A percentile compares a stretch with the other conserved stretches of the same genome.
phyloP scores from a whole-genome alignment of 768 basidiomycete species.

The Fibroporia radiculosa region DNA sequence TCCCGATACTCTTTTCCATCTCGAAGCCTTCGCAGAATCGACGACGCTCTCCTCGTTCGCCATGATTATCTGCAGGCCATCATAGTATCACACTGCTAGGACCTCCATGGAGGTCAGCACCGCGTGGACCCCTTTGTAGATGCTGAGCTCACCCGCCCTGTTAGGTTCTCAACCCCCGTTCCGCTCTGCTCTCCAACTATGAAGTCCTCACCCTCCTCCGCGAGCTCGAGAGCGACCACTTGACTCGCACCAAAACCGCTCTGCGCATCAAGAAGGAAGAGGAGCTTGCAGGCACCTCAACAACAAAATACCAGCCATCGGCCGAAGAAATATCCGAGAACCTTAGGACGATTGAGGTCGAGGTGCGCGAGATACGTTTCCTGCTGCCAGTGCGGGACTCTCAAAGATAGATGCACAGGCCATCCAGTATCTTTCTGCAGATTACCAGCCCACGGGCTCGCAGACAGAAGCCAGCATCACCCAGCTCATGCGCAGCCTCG shows the following conservation, averaged over 20 bases:
- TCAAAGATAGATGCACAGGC: constrained; percentile 42
- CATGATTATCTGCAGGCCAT: neutral
- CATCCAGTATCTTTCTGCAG: constrained; percentile 74
- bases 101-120: constrained; percentile 20
- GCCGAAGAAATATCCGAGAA: constrained; percentile 67
- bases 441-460: constrained; percentile 56
- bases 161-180: constrained; percentile 61
- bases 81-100: neutral
- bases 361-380: constrained; percentile 38
- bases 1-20: neutral
- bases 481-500: constrained; percentile 58
- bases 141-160: neutral
- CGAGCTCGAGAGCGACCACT: constrained; percentile 67
- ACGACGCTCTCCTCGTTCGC: neutral
- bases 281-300: constrained; percentile 35
- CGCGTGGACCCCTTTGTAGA: neutral
- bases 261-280: constrained; percentile 74
- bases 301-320: constrained; percentile 22
- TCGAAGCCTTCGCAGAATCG: neutral
- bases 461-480: constrained; percentile 63
- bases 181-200: constrained; percentile 81
- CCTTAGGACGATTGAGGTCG: constrained; percentile 77
- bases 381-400: neutral
- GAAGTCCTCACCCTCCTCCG: constrained; percentile 78
- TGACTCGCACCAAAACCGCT: constrained; percentile 61